phyloP scores from a whole-genome alignment of 345 rosid species.

The Euphorbia pulcherrima region DNA sequence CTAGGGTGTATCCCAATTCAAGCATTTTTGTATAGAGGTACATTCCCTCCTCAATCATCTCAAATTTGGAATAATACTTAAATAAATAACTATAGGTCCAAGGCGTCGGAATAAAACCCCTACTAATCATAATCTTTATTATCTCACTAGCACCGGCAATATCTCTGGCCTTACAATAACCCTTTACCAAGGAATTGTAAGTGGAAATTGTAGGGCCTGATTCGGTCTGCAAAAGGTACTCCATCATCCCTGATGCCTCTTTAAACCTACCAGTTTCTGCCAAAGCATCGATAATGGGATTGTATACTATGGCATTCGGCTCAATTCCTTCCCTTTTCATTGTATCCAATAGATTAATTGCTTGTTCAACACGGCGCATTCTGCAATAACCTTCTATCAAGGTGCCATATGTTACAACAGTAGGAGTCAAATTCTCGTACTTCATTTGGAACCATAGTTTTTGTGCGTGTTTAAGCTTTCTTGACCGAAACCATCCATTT shows the following conservation, averaged over 20 bases:
- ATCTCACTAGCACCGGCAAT: conserved; percentile 61
- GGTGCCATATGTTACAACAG: conserved; percentile 69
- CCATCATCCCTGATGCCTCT: conserved; percentile 67
- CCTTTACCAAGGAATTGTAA: conserved; percentile 76
- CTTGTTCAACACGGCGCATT: conserved; percentile 60
- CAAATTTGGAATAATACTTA: conserved; percentile 50
- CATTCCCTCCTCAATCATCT: conserved; percentile 72
- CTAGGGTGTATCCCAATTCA: conserved; percentile 62
- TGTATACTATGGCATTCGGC: conserved; percentile 53
- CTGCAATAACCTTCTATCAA: conserved; percentile 77
- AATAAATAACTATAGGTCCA: conserved; percentile 77
- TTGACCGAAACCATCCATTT: conserved; percentile 81
- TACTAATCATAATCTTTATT: conserved; percentile 68
- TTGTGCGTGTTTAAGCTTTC: conserved; percentile 65
- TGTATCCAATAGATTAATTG: conserved; percentile 55
- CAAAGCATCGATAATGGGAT: conserved; percentile 71
- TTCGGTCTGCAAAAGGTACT: conserved; percentile 54
- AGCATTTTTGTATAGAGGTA: conserved; percentile 69
- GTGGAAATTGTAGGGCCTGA: conserved; percentile 68
- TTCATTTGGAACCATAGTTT: conserved; percentile 66
- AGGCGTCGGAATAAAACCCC: conserved; percentile 61
- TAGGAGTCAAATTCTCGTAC: conserved; percentile 46
- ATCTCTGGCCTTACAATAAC: conserved; percentile 70
- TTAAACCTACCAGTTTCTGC: conserved; percentile 69
- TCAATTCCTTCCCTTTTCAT: conserved; percentile 63